Evolutionary conservation across 73 alveolate species (phyloP).

Genomic region (Diophrys appendiculata): DNA sequence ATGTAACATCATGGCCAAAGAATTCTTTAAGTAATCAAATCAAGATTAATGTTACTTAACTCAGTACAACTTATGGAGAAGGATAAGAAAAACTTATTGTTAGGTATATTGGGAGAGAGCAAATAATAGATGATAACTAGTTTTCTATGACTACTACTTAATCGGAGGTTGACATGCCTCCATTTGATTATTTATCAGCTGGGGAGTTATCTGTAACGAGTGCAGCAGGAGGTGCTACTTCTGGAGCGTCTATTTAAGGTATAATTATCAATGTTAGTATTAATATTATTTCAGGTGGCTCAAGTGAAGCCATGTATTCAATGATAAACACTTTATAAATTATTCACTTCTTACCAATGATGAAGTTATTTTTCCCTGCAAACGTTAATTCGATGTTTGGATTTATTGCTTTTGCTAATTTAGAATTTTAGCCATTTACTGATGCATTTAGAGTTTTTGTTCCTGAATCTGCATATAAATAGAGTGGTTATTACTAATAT

Average conservation of each 20-base stretch:
- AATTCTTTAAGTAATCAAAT: too few relatives aligned
- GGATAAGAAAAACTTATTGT: background rate
- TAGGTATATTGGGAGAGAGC: background rate
- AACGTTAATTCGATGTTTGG: background rate
- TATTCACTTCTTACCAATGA: background rate
- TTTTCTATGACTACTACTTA: background rate
- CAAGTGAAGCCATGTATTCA: background rate
- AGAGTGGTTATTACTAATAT: background rate
- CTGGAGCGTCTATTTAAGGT: background rate
- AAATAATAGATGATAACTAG: background rate
- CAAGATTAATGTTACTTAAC: too few relatives aligned
- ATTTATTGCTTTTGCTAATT: background rate
- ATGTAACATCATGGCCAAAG: background rate
- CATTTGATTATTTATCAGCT: background rate
- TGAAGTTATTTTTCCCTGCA: background rate
- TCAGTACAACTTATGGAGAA: background rate
- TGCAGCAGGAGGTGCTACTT: background rate
- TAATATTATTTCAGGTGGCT: background rate
- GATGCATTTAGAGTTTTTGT: background rate
- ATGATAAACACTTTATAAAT: background rate
- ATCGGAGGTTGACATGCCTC: background rate
- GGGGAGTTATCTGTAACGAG: background rate
- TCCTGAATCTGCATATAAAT: background rate
- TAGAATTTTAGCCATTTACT: background rate
- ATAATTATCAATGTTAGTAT: background rate